Evolutionary conservation across 352 stramenopile genomes (phyloP), one percentile per base, ranked within the genome.

Genomic region (Globisporangium iwayamae): DNA sequence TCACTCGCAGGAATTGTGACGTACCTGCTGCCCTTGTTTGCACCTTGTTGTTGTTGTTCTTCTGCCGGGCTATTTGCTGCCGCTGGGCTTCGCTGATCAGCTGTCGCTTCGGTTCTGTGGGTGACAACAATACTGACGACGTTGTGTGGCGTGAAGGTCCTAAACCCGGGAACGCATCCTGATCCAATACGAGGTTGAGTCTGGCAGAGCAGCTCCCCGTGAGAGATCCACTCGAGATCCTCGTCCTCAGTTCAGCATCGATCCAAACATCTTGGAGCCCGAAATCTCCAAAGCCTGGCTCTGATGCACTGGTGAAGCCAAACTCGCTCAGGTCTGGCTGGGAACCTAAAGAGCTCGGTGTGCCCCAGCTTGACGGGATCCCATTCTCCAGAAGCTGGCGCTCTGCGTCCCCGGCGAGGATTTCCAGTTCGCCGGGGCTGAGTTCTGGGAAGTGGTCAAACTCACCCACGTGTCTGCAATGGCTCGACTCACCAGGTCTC

Each of bases 321-420:
- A 47, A 47, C 41, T 47, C 41, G 14, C 3, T 47, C 41, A 47
- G 41, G 14, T 47, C 41, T 47, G 41, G 41, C 41, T 47, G 41
- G 41, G 14, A 47, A 9, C 2, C 7, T 10, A 16, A 47, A 14
- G 5, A 6, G 20, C 16, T 39, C 38, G 51, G 13, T 22, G 9
- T 30, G 3, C 13, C 48, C 55, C 53, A 62, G 6, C 32, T 22
- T 5, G 25, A 39, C 13, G 16, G 41, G 6, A 54, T 54, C 13
- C 30, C 62, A 46, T 69, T 62, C 30, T 79, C 69, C 13, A 83
- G 50, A 6, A 81, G 62, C 56, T 78, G 66, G 1, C 66, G 56
- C 51, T 72, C 69, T 18, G 71, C 71, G 47, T 79, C 75, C 46
- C 73, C 38, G 1, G 73, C 73, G 13, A 83, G 45, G 8, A 63